phyloP scores from a whole-genome alignment of 192 early-diverging fungal genomes.

The Gryganskiella cystojenkinii region DNA sequence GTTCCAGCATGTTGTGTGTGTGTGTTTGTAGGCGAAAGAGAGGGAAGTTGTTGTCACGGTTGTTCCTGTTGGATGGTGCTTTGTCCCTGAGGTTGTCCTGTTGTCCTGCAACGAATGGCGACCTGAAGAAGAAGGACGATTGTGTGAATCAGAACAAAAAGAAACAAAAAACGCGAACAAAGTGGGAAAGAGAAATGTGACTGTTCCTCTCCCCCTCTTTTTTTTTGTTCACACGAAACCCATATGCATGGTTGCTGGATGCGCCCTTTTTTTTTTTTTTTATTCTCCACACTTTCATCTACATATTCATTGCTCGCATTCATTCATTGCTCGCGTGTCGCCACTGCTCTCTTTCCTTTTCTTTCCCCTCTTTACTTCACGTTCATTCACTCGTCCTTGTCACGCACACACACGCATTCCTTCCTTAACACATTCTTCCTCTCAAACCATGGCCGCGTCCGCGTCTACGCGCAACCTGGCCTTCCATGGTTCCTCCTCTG shows the following conservation, averaged over 20 bases:
- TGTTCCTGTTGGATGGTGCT: too few species aligned
- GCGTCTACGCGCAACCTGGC: not conserved
- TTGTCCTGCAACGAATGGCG: too few species aligned
- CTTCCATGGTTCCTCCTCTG: not conserved
- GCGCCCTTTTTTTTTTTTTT: slow-evolving; percentile 1
- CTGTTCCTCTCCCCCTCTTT: too few species aligned
- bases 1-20: not conserved
- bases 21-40: not conserved
- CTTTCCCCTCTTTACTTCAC: not conserved
- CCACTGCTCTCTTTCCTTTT: slow-evolving; percentile 1
- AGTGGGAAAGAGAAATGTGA: too few species aligned
- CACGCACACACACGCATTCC: too few species aligned
- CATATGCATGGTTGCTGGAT: too few species aligned
- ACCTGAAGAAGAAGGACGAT: too few species aligned
- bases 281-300: not conserved
- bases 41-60: not conserved
- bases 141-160: too few species aligned
- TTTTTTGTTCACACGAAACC: too few species aligned
- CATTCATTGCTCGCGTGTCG: not conserved
- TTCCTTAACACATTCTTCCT: not conserved
- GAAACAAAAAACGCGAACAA: too few species aligned
- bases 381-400: not conserved
- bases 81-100: too few species aligned
- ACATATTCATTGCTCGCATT: not conserved
- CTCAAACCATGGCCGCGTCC: not conserved